Evolutionary conservation across 805 yeast species (phyloP).

Genomic region (Tetrapisispora phaffii): DNA sequence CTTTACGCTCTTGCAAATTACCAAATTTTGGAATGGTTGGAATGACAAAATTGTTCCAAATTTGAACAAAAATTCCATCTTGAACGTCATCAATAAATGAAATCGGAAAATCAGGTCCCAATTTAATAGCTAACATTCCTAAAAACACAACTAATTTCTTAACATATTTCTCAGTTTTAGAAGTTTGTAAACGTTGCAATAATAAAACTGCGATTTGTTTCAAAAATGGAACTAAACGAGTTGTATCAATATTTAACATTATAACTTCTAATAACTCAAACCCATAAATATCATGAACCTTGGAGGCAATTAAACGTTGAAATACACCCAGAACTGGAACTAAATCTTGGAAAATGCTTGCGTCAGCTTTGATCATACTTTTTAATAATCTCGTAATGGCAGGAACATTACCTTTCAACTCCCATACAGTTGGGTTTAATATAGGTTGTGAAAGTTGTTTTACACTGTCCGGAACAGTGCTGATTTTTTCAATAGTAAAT

Average conservation of each 20-base stretch:
- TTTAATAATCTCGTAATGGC: slow-evolving; percentile 76
- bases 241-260: slow-evolving; percentile 45
- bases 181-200: slow-evolving; percentile 68
- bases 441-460: slow-evolving; percentile 67
- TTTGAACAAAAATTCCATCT: slow-evolving; percentile 43
- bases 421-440: slow-evolving; percentile 90
- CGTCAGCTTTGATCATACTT: slow-evolving; percentile 44
- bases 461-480: slow-evolving; percentile 54
- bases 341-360: slow-evolving; percentile 34
- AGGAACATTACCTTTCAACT: slow-evolving; percentile 83
- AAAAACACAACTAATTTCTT: slow-evolving; percentile 61
- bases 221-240: slow-evolving; percentile 41
- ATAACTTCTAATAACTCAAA: slow-evolving; percentile 75
- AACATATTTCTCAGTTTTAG: slow-evolving; percentile 74
- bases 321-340: slow-evolving; percentile 91
- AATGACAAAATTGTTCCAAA: slow-evolving; percentile 32
- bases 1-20: slow-evolving; percentile 46
- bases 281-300: slow-evolving; percentile 69
- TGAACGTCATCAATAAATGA: slow-evolving; percentile 68
- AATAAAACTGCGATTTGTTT: slow-evolving; percentile 68
- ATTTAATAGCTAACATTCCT: slow-evolving; percentile 40
- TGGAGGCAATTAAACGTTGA: slow-evolving; percentile 83
- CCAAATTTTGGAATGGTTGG: slow-evolving; percentile 38
- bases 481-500: slow-evolving; percentile 49
- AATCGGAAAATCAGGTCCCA: slow-evolving; percentile 45